Evolutionary conservation across 805 yeast species (phyloP).

Genomic region (Zygosaccharomyces rouxii): DNA sequence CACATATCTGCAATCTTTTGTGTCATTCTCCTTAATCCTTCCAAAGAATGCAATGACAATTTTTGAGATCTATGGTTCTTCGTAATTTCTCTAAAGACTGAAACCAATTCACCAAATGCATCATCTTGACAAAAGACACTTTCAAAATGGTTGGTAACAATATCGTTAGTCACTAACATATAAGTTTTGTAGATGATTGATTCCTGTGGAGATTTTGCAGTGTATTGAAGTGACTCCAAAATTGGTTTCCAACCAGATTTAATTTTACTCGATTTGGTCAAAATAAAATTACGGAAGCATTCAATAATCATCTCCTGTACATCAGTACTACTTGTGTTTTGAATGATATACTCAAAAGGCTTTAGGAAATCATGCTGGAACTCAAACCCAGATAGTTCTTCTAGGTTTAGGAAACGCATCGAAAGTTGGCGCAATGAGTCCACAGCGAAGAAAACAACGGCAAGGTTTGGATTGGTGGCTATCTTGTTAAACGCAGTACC

Average conservation of each 20-base stretch:
- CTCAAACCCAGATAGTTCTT: slow-evolving; percentile 90
- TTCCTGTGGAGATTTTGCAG: slow-evolving; percentile 56
- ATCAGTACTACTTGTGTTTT: slow-evolving; percentile 58
- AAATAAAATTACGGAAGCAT: slow-evolving; percentile 80
- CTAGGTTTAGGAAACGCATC: slow-evolving; percentile 86
- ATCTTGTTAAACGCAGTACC: slow-evolving; percentile 83
- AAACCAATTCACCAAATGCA: slow-evolving; percentile 54
- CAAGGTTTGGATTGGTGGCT: slow-evolving; percentile 71
- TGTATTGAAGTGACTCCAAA: slow-evolving; percentile 68
- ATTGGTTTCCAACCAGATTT: slow-evolving; percentile 95
- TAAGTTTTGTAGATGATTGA: slow-evolving; percentile 59
- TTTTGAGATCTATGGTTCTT: slow-evolving; percentile 82
- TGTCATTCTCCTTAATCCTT: slow-evolving; percentile 60
- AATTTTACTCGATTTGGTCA: slow-evolving; percentile 66
- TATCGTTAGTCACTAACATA: slow-evolving; percentile 51
- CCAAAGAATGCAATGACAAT: slow-evolving; percentile 74
- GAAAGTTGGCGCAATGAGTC: slow-evolving; percentile 92
- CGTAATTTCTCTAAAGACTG: slow-evolving; percentile 73
- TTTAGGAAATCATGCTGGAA: slow-evolving; percentile 90
- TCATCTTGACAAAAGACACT: slow-evolving; percentile 68
- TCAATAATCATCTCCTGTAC: slow-evolving; percentile 88
- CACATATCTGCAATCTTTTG: slow-evolving; percentile 50
- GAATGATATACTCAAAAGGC: slow-evolving; percentile 80
- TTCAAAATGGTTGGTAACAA: slow-evolving; percentile 57
- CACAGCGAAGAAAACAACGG: slow-evolving; percentile 82